Evolutionary conservation across 2,329 filamentous ascomycete species (phyloP), one percentile per base, ranked within the genome.

Genomic region (Nemania diffusa): DNA sequence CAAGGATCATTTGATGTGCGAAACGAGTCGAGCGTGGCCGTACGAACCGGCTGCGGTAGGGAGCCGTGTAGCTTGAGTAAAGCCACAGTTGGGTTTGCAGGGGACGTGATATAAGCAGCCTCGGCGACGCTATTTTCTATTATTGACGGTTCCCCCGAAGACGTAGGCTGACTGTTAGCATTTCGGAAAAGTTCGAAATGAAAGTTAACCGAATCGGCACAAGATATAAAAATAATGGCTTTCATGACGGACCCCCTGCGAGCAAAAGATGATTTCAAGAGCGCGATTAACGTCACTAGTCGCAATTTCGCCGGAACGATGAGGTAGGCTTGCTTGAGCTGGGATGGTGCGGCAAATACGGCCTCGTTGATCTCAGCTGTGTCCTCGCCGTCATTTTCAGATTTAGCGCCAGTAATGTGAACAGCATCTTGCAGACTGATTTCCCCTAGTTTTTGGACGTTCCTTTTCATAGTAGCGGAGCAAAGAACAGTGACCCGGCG

Each of bases 401-500:
- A 82, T 72, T 87, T 87, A 34, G 85, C 83, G 0, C 91, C 90
- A 60, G 93, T 91, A 73, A 99, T 91, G 76, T 97, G 93, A 0
- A 93, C 87, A 0, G 96, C 94, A 74, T 98, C 93, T 73, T 97
- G 94, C 78, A 99, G 84, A 83, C 94, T 97, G 81, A 98, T 97
- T 76, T 97, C 94, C 48, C 95, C 94, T 5, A 99, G 83, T 73
- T 92, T 91, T 78, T 98, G 94, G 1, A 98, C 96, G 73, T 95
- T 96, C 89, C 97, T 94, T 82, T 97, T 97, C 90, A 99, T 92
- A 0, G 96, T 99, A 2, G 96, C 96, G 3, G 96, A 99, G 79
- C 96, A 99, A 2, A 99, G 86, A 3, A 99, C 86, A 0, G 96
- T 98, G 1, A 93, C 91, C 63, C 94, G 88, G 70, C 94, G 87